phyloP scores from a whole-genome alignment of 2,329 filamentous ascomycete species.

The Pyrenophora teres region DNA sequence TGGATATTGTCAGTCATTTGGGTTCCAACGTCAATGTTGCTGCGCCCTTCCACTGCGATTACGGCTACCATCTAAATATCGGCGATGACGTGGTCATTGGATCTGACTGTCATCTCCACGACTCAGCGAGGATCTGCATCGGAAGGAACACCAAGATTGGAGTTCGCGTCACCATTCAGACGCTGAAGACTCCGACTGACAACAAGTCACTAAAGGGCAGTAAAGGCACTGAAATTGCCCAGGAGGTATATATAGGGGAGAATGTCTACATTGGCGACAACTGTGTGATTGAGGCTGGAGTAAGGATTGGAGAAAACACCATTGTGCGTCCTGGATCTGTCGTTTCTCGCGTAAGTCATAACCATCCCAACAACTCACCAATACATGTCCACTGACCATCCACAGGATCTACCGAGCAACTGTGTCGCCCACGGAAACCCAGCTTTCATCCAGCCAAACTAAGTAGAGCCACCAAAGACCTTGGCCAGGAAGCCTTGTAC shows the following conservation, averaged over 20 bases:
- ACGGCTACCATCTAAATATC: constrained; percentile 92
- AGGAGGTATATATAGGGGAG: constrained; percentile 74
- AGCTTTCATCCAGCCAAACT: constrained; percentile 36
- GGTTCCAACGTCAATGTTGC: constrained; percentile 81
- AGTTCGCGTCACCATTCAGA: constrained; percentile 85
- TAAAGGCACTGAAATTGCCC: constrained; percentile 71
- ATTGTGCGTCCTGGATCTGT: constrained; percentile 60
- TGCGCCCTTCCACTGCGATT: constrained; percentile 88
- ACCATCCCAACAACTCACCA: neutral
- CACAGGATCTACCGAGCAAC: constrained; percentile 53
- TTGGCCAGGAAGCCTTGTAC: neutral
- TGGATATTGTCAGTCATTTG: constrained; percentile 58
- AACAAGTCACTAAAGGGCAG: constrained; percentile 74
- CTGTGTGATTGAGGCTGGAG: constrained; percentile 64
- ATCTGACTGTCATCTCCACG: constrained; percentile 81
- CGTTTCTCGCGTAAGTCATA: constrained; percentile 57
- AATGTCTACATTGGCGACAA: constrained; percentile 69
- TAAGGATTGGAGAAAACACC: constrained; percentile 59
- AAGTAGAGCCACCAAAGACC: constrained; percentile 19
- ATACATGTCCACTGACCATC: constrained; percentile 17
- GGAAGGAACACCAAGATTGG: constrained; percentile 73
- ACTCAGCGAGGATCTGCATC: constrained; percentile 82
- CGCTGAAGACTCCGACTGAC: constrained; percentile 73
- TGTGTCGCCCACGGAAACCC: constrained; percentile 56
- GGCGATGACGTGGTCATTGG: constrained; percentile 84